Evolutionary conservation across 768 basidiomycete genomes (phyloP), one percentile per base, ranked within the genome.

Genomic region (Fomitopsis pulvina): DNA sequence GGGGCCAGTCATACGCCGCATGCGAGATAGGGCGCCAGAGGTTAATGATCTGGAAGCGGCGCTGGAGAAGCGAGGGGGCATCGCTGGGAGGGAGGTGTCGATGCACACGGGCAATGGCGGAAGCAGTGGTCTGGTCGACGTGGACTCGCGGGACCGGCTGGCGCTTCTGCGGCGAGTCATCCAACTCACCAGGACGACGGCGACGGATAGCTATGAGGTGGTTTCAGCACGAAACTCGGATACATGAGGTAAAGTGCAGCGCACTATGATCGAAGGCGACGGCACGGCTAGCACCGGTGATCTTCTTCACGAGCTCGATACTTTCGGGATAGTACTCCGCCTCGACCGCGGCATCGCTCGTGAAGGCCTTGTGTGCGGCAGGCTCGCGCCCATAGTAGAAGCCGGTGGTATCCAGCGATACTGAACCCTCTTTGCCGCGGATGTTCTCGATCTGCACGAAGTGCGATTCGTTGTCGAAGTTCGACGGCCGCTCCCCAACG

Each of bases 211-310:
- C 76, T 77, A 46, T 41, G 6, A 21, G 9, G 30, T 25, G 4
- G 9, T 25, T 29, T 27, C 26, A 50, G 20, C 50, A 14, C n/a
- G 25, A 28, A 2, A 14, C 42, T 22, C 25, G 37, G 21, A 48
- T 21, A 22, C 43, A 45, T 11, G 6, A 4, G 10, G 47, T 29
- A 11, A 18, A 56, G 12, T n/a, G 18, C 18, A 12, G 21, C 22
- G 28, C n/a, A 80, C 82, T 83, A 57, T 83, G 81, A 56, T 83
- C 81, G 55, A 85, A 85, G 12, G 83, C 46, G n/a, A 81, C 75
- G 9, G 81, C 78, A 22, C 71, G 68, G 55, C 68, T 76, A 0
- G 83, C 83, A 2, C 83, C 81, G 0, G 81, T 82, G 9, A 78
- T 48, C 51, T 76, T 61, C 67, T 84, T 83, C 38, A 84, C 61